Conservation (phyloP, 2,329 filamentous ascomycete genomes). For the Fusarium buxicola region DNA sequence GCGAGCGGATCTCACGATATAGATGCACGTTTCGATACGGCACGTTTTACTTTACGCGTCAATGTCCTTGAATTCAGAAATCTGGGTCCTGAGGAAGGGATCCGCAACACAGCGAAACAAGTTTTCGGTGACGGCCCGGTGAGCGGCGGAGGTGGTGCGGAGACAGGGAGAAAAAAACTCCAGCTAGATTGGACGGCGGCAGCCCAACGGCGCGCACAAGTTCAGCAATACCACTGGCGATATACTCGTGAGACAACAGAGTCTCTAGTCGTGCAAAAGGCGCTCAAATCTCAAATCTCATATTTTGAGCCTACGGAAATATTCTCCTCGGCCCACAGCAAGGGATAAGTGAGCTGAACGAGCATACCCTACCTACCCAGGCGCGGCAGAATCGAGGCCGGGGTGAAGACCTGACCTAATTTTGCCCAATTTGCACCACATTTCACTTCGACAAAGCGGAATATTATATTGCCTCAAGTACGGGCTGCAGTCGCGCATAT, state of each 20-base stretch:
- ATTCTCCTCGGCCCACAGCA: neutral
- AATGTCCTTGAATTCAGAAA: neutral
- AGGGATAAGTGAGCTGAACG: neutral
- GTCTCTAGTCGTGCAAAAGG: neutral
- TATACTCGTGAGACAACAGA: neutral
- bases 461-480: neutral
- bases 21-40: neutral
- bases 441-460: neutral
- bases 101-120: conserved; percentile 1
- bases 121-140: conserved; percentile 22
- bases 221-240: conserved; percentile 31
- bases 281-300: neutral
- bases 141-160: conserved; percentile 24
- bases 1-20: conserved; percentile 22
- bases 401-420: conserved; percentile 40
- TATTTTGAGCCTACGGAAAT: neutral
- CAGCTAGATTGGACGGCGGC: conserved; percentile 30
- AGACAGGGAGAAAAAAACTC: conserved; percentile 32
- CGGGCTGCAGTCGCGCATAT: conserved; percentile 13
- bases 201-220: conserved; percentile 36
- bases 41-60: neutral
- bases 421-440: conserved; percentile 22
- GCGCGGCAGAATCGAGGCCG: conserved; percentile 7
- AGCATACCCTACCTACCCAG: neutral
- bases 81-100: conserved; percentile 9